phyloP scores from a whole-genome alignment of 2,329 filamentous ascomycete species.

The Intubia oerlemansii region DNA sequence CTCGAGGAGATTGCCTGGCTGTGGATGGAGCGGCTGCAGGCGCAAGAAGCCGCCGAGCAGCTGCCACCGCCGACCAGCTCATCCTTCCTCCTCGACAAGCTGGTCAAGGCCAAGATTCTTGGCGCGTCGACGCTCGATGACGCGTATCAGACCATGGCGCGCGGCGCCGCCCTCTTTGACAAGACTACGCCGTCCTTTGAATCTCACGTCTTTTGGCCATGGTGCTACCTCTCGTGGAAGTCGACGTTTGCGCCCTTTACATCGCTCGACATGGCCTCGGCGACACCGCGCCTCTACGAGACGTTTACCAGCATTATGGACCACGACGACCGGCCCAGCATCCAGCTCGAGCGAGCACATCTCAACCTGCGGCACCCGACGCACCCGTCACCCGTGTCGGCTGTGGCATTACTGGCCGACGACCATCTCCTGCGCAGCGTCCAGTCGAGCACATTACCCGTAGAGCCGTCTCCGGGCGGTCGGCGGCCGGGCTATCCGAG shows the following conservation, averaged over 20 bases:
- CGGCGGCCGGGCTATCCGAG: constrained; percentile 8
- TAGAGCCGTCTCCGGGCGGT: constrained; percentile 8
- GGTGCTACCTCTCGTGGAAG: constrained; percentile 26
- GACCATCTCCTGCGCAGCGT: constrained; percentile 8
- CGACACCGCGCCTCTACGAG: constrained; percentile 28
- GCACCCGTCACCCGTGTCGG: constrained; percentile 22
- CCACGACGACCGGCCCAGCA: constrained; percentile 13
- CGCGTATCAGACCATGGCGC: constrained; percentile 25
- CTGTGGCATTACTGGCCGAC: constrained; percentile 21
- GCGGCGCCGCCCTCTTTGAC: constrained; percentile 22
- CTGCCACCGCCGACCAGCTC: not conserved
- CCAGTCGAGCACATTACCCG: constrained; percentile 2
- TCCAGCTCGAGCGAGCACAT: constrained; percentile 27
- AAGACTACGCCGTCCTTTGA: constrained; percentile 15
- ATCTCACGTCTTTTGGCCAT: constrained; percentile 18
- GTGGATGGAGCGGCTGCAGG: constrained; percentile 28
- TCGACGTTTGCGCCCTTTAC: constrained; percentile 30
- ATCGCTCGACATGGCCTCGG: constrained; percentile 21
- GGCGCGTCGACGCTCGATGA: constrained; percentile 21
- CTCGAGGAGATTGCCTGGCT: constrained; percentile 28
- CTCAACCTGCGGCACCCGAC: constrained; percentile 32
- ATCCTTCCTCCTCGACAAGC: constrained; percentile 17
- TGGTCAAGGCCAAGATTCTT: constrained; percentile 16
- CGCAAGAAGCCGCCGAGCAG: too few species aligned
- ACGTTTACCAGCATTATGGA: constrained; percentile 26